Conservation (phyloP, 2,329 filamentous ascomycete genomes). For the Aureobasidium subglaciale region DNA sequence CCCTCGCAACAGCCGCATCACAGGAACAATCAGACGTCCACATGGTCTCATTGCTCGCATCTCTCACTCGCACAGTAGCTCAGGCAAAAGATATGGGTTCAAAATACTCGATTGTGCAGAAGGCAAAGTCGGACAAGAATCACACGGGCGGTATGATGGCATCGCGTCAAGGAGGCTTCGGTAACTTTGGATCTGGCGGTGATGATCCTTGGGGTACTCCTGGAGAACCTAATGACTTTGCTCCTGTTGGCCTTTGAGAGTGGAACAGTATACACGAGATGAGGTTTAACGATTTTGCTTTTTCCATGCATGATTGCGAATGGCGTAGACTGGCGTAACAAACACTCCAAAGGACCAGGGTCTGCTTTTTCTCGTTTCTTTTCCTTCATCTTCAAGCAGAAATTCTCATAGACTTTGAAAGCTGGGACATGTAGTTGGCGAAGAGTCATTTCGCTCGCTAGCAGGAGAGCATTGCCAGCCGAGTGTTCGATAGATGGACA, state of each 20-base stretch:
- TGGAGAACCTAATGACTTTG: neutral
- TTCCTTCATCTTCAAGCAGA: neutral
- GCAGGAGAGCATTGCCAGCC: no score
- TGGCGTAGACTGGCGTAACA: neutral
- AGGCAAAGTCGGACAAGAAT: constrained; percentile 31
- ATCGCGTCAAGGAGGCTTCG: neutral
- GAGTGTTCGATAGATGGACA: no score
- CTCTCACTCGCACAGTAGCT: constrained; percentile 64
- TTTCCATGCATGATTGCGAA: neutral
- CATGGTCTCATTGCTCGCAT: constrained; percentile 67
- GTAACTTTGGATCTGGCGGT: neutral
- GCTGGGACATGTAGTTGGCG: neutral
- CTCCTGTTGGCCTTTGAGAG: neutral
- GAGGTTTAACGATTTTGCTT: neutral
- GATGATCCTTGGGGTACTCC: neutral
- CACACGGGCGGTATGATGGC: constrained; percentile 22
- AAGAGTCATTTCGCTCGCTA: no score
- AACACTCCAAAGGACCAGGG: neutral
- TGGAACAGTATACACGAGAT: no score
- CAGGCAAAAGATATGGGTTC: constrained; percentile 66
- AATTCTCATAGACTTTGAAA: neutral
- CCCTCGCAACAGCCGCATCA: constrained; percentile 40
- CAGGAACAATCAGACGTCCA: constrained; percentile 79
- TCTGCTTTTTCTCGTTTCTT: neutral
- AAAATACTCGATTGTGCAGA: constrained; percentile 53